Percentiles rank a stretch among this genome's conserved stretches.
Conservation (phyloP, 345 rosid genomes). For the Salix dunnii region DNA sequence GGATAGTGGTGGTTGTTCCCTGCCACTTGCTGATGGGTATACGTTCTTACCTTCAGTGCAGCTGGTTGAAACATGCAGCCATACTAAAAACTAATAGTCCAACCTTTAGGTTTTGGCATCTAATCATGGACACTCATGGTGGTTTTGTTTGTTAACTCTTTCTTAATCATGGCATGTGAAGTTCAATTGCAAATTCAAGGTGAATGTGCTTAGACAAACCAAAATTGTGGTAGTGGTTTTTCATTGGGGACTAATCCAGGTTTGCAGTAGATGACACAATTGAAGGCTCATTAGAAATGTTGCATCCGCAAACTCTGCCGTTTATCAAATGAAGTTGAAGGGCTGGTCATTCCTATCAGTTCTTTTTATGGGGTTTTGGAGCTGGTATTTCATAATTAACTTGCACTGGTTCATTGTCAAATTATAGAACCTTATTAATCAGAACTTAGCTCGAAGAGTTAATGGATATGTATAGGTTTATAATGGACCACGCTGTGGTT, state of each 20-base stretch:
- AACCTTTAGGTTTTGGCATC: not conserved
- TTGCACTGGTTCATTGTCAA: too few species aligned
- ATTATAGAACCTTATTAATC: too few species aligned
- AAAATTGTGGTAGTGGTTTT: not conserved
- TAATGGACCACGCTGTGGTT: too few species aligned
- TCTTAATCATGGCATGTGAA: not conserved
- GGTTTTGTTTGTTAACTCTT: not conserved
- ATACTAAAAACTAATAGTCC: not conserved
- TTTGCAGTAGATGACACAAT: not conserved
- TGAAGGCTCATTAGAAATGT: not conserved
- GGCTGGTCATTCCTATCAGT: too few species aligned
- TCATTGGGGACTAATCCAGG: not conserved
- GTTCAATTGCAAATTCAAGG: not conserved
- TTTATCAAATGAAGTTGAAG: too few species aligned
- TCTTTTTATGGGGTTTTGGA: too few species aligned
- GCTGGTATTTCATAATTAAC: too few species aligned
- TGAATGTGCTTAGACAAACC: not conserved
- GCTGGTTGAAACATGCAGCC: not conserved
- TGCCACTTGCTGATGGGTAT: not conserved
- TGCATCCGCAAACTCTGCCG: too few species aligned
- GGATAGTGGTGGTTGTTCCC: not conserved
- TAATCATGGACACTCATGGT: not conserved
- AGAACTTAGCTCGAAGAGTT: too few species aligned
- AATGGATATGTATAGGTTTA: too few species aligned
- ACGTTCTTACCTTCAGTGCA: not conserved